Evolutionary conservation across 164 flowering plant genomes (phyloP), one percentile per base, ranked within the genome.

Genomic region (Berberis thunbergii): DNA sequence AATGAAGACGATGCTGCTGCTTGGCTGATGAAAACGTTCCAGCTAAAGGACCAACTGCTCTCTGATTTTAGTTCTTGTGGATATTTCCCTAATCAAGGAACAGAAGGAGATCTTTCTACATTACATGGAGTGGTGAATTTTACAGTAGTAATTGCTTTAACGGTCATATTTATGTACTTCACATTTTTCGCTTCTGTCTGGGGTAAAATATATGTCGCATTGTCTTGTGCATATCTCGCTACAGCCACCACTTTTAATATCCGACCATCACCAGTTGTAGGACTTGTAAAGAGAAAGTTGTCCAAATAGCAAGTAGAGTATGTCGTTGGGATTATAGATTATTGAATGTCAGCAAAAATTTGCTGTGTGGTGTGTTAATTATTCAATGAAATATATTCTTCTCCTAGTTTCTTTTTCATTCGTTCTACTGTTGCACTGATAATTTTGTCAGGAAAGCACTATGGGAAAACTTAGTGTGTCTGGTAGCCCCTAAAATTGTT

Each of bases 21-120:
- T 54, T 92, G 96, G 98, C 68, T 89, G 68, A 76, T 86, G 67
- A 69, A 83, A 38, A 64, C 69, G 45, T 92, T 82, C 71, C 59
- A 45, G 8, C 60, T 77, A 54, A 92, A 92, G 73, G 91, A 89
- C 65, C 74, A 78, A 57, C 48, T 92, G 72, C 95, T 92, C 43
- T 71, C 88, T 3, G 74, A 86, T 68, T 87, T 92, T 69, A 56
- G 64, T 60, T 62, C 80, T 43, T 50, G 76, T 50, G 96, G 98
- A 52, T 69, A 72, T 64, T 92, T 92, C 66, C 86, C 95, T 52
- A 40, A 73, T 49, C 68, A 79, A 71, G 83, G 83, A 61, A 81
- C 79, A 46, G 91, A 83, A 70, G 67, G 61, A 12, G 79, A 81
- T 13, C 82, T 89, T 60, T 80, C 92, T 4, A 78, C 80, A 1